A percentile compares a stretch with the other conserved stretches of the same genome.
phyloP scores from a whole-genome alignment of 345 rosid species.

The Ceriops tagal region DNA sequence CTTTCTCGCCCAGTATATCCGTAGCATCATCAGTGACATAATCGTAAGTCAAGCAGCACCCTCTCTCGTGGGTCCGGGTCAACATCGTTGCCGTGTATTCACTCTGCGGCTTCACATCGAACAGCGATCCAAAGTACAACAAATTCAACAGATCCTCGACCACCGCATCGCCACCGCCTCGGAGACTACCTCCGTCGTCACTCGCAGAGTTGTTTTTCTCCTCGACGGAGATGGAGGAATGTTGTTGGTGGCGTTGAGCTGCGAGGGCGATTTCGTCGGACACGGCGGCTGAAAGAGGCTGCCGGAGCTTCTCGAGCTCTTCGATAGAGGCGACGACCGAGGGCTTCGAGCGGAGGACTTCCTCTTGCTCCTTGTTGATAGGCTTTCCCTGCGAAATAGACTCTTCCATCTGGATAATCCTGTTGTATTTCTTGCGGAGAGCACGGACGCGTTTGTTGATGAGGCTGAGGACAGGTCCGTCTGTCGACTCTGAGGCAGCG shows the following conservation, averaged over 20 bases:
- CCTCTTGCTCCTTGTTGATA: conserved; percentile 82
- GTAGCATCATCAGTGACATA: conserved; percentile 87
- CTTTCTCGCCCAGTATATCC: conserved; percentile 76
- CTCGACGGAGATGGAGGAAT: conserved; percentile 2
- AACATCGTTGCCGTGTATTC: conserved; percentile 75
- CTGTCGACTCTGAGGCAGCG: conserved; percentile 37
- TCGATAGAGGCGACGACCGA: conserved; percentile 58
- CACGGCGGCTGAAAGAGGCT: conserved; percentile 60
- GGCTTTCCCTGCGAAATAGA: conserved; percentile 69
- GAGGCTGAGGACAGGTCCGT: conserved; percentile 77
- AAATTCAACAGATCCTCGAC: conserved; percentile 71
- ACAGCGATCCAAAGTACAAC: conserved; percentile 73
- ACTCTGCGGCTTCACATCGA: conserved; percentile 75
- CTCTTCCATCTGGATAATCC: conserved; percentile 83
- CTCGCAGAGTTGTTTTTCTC: neutral
- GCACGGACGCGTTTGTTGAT: conserved; percentile 92
- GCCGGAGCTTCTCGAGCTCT: conserved; percentile 83
- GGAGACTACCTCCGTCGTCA: neutral
- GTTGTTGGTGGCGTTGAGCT: conserved; percentile 16
- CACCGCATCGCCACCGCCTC: conserved; percentile 16
- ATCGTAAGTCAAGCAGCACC: conserved; percentile 88
- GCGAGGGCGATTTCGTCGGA: conserved; percentile 66
- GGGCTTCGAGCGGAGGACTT: conserved; percentile 80
- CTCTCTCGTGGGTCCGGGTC: conserved; percentile 83
- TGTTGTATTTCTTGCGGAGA: conserved; percentile 77